Evolutionary conservation across 73 alveolate genomes (phyloP).

Genomic region (Stentor coeruleus): DNA sequence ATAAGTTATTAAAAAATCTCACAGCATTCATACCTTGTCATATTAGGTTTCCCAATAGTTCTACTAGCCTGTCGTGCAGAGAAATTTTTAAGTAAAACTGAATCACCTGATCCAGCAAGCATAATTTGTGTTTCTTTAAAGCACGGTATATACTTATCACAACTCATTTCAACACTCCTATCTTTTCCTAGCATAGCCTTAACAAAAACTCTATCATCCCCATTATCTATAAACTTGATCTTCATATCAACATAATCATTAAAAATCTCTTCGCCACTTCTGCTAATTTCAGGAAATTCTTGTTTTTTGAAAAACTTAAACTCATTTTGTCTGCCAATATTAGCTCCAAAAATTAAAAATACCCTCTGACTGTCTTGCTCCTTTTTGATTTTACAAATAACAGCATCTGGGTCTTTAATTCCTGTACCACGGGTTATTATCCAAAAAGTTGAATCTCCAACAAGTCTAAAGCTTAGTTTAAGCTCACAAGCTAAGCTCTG

Average conservation of each 20-base stretch:
- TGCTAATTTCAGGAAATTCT: constrained; percentile 1
- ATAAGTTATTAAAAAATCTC: not conserved
- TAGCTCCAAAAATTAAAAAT: constrained; percentile 15
- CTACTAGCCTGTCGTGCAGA: not conserved
- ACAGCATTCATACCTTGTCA: not conserved
- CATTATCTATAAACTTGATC: constrained; percentile 19
- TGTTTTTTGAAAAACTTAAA: constrained; percentile 14
- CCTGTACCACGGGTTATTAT: constrained; percentile 12
- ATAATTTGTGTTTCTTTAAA: not conserved
- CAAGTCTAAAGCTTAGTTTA: constrained; percentile 12
- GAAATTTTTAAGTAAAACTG: not conserved
- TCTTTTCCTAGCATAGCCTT: not conserved
- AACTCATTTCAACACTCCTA: not conserved
- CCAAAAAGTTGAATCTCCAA: constrained; percentile 27
- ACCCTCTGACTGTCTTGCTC: constrained; percentile 18
- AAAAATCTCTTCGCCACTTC: not conserved
- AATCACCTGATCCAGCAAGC: constrained; percentile 4
- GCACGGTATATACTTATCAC: not conserved
- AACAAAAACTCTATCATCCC: constrained; percentile 20
- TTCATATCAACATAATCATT: constrained; percentile 2
- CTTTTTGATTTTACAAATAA: constrained; percentile 18
- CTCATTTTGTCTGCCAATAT: constrained; percentile 4
- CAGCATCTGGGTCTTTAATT: not conserved
- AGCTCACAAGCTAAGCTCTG: not conserved
- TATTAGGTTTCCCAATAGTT: no score